Evolutionary conservation across 495 filamentous ascomycete species (phyloP).

Genomic region (Neurospora sublineolata): DNA sequence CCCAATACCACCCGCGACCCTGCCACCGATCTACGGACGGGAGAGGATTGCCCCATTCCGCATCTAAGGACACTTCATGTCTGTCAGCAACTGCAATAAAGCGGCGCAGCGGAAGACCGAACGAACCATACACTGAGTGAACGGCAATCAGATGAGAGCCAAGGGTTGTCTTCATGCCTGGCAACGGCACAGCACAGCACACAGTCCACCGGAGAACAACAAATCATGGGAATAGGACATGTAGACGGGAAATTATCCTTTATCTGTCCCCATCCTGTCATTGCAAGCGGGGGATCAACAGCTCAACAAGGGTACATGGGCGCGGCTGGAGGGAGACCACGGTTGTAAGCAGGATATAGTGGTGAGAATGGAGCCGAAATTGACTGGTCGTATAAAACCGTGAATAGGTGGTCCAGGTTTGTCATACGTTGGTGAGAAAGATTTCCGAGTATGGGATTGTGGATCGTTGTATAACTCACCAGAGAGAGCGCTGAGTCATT

Average conservation of each 20-base stretch:
- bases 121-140: neutral
- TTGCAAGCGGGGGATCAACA: neutral
- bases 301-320: neutral
- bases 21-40: neutral
- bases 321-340: neutral
- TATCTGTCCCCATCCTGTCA: neutral
- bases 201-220: neutral
- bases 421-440: neutral
- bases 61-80: neutral
- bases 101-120: neutral
- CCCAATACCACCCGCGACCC: neutral
- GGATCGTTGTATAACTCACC: neutral
- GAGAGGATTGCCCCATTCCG: neutral
- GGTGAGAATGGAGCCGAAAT: neutral
- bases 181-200: neutral
- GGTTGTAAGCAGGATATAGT: neutral
- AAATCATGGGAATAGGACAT: neutral
- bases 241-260: neutral
- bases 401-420: neutral
- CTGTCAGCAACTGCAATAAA: neutral
- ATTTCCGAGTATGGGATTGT: neutral
- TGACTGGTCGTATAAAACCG: neutral
- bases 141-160: neutral
- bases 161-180: neutral
- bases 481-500: neutral